Evolutionary conservation across 1,284 basidiomycete genomes (phyloP), one percentile per base, ranked within the genome.

Genomic region (Salmacisia buchloeana): DNA sequence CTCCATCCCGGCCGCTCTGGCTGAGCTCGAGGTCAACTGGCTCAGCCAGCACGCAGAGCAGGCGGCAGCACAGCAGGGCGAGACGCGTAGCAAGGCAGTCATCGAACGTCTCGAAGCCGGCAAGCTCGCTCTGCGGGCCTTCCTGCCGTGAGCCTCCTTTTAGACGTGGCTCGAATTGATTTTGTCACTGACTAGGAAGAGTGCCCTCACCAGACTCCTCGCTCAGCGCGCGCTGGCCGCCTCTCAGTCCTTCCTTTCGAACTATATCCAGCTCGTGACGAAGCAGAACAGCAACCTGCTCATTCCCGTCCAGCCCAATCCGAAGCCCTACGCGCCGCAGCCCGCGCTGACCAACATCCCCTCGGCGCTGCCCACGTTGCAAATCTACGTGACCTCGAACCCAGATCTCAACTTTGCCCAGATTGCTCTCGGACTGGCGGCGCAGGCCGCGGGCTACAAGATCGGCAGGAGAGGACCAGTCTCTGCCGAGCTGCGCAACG

Each of bases 361-460:
- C 12, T 23, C 49, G 7, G 49, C 49, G 29, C 29, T 54, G 13
- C 49, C 49, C 6, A 29, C 23, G 29, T 33, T 54, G 27, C 52
- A 68, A 38, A 70, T 79, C 29, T 76, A 69, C 64, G 61, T 75
- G n/a, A 75, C 76, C 7, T 75, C 69, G 10, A 77, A 68, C 46
- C 64, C 76, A 2, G 72, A 74, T 21, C 66, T 78, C 34, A 79
- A 79, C 69, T 77, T 78, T 58, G 61, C 61, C 15, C 77, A 79
- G 58, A 73, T 76, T 63, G 71, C 70, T 18, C 65, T 75, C 0
- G 72, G 71, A 0, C 73, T 77, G 18, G 69, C 67, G 2, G 60
- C 63, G 12, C 71, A 73, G 23, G 71, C 69, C 3, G 33, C 33
- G 23, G 49, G 60, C 12, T 33, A 63, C 46, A 59, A 65, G 27